Evolutionary conservation across 352 stramenopile species (phyloP).

Genomic region (Phytopythium helicoides): DNA sequence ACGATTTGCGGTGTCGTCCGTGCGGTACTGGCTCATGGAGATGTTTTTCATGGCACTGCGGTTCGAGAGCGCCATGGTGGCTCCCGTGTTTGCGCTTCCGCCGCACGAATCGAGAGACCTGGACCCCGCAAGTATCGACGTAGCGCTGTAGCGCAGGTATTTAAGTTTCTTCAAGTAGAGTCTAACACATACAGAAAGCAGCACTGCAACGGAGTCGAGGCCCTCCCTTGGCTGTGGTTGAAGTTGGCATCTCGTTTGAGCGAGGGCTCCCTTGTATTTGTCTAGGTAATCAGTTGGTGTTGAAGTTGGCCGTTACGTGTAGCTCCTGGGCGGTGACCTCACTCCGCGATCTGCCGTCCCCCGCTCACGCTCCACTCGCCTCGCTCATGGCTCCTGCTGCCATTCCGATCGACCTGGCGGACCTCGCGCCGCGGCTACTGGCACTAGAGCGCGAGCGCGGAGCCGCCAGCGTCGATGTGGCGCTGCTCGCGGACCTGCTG

Average conservation of each 20-base stretch:
- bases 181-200: too few species aligned
- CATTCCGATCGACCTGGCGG: constrained; percentile 26
- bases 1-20: constrained; percentile 31
- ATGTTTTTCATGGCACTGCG: constrained; percentile 62
- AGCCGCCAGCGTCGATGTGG: constrained; percentile 22
- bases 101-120: constrained; percentile 2
- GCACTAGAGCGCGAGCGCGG: constrained; percentile 38
- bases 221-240: too few species aligned
- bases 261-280: too few species aligned
- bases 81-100: constrained; percentile 37
- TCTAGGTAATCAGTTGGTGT: neutral
- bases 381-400: neutral
- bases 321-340: neutral
- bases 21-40: constrained; percentile 54
- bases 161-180: too few species aligned
- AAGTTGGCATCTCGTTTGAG: too few species aligned
- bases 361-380: neutral
- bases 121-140: constrained; percentile 4
- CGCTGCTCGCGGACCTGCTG: constrained; percentile 22
- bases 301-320: neutral
- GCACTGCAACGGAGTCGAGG: too few species aligned
- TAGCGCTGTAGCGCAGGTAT: neutral
- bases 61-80: constrained; percentile 54
- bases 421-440: constrained; percentile 32
- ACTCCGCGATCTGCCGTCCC: neutral